Percentiles rank a stretch among this genome's conserved stretches.
Evolutionary conservation across 1,139 yeast genomes (phyloP).

Genomic region (Zygosaccharomyces pseudobailii): DNA sequence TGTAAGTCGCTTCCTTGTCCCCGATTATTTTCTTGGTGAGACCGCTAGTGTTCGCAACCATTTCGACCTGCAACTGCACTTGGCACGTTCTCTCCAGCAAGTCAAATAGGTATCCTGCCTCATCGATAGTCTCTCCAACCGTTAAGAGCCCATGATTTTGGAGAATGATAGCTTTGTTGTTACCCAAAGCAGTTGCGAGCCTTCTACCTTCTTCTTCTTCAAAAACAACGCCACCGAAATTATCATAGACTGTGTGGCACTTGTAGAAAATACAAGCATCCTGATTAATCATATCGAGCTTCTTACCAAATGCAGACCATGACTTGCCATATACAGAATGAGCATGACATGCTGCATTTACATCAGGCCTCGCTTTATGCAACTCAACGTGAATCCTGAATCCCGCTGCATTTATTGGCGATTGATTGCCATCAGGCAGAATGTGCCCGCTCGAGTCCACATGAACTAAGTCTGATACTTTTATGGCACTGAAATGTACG

Average conservation of each 20-base stretch:
- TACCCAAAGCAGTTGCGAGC: slow-evolving; percentile 63
- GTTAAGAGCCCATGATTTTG: slow-evolving; percentile 74
- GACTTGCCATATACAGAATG: slow-evolving; percentile 72
- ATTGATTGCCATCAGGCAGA: slow-evolving; percentile 53
- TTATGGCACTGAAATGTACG: slow-evolving; percentile 61
- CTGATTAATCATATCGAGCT: slow-evolving; percentile 74
- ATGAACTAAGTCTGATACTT: slow-evolving; percentile 67
- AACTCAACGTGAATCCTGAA: slow-evolving; percentile 70
- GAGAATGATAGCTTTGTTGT: slow-evolving; percentile 57
- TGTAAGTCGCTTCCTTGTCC: slow-evolving; percentile 68
- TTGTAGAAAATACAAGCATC: slow-evolving; percentile 66
- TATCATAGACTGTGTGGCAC: slow-evolving; percentile 56
- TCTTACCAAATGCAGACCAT: slow-evolving; percentile 60
- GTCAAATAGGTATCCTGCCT: slow-evolving; percentile 67
- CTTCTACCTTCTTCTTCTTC: slow-evolving; percentile 61
- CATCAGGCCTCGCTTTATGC: slow-evolving; percentile 69
- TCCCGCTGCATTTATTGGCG: slow-evolving; percentile 70
- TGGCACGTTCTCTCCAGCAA: slow-evolving; percentile 64
- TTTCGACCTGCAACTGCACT: slow-evolving; percentile 60
- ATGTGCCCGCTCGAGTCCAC: slow-evolving; percentile 64
- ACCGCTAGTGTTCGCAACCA: slow-evolving; percentile 39
- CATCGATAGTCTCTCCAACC: slow-evolving; percentile 69
- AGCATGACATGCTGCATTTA: slow-evolving; percentile 72
- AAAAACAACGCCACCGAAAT: slow-evolving; percentile 74
- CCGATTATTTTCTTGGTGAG: slow-evolving; percentile 39